phyloP scores from a whole-genome alignment of 2,329 filamentous ascomycete species.

The Beauveria brongniartii region DNA sequence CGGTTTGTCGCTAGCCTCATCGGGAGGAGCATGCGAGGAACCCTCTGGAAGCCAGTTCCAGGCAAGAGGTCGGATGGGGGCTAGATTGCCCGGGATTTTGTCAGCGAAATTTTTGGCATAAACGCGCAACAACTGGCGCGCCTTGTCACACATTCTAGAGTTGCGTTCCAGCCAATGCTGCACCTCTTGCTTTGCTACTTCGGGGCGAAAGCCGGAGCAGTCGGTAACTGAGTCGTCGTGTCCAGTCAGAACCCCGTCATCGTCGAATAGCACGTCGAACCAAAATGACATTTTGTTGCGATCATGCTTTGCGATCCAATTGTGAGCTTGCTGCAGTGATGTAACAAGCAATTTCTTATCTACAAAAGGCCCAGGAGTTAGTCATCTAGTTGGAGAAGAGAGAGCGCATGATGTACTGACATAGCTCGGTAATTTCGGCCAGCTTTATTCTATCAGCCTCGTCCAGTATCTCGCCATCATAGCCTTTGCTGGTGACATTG shows the following conservation, averaged over 20 bases:
- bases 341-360: constrained; percentile 61
- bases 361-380: constrained; percentile 20
- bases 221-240: constrained; percentile 46
- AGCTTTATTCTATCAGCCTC: constrained; percentile 48
- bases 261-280: constrained; percentile 58
- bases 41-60: constrained; percentile 47
- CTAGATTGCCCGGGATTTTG: constrained; percentile 41
- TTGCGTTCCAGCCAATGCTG: constrained; percentile 56
- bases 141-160: constrained; percentile 49
- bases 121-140: constrained; percentile 44
- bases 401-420: constrained; percentile 30
- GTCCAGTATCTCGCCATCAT: constrained; percentile 55
- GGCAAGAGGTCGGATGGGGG: constrained; percentile 41
- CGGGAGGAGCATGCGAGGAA: constrained; percentile 21
- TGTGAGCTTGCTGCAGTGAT: constrained; percentile 57
- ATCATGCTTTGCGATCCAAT: constrained; percentile 62
- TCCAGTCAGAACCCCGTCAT: constrained; percentile 38
- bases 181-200: constrained; percentile 52
- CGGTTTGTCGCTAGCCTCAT: constrained; percentile 33
- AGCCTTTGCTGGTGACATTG: constrained; percentile 60
- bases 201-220: constrained; percentile 44
- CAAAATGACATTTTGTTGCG: constrained; percentile 64
- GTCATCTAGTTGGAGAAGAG: not conserved
- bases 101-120: constrained; percentile 44
- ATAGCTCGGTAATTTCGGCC: constrained; percentile 56